A percentile compares a stretch with the other conserved stretches of the same genome.
phyloP scores from a whole-genome alignment of 2,329 filamentous ascomycete genomes.

The Lachnellula hyalina region DNA sequence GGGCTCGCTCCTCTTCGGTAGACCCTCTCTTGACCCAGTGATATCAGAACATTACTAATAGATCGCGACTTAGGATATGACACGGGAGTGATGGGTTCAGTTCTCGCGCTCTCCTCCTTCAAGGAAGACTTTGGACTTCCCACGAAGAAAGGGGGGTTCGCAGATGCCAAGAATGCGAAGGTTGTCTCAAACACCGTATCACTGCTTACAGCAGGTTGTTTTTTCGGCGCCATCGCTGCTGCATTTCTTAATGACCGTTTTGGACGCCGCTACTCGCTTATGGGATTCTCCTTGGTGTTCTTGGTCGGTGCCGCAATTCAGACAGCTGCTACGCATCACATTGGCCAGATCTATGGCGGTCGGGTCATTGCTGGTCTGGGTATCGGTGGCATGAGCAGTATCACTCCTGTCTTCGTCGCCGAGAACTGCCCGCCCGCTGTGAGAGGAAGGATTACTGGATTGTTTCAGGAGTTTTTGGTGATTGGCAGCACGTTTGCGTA shows the following conservation, averaged over 20 bases:
- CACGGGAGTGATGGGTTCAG: slow-evolving; percentile 24
- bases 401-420: slow-evolving; percentile 42
- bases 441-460: slow-evolving; percentile 35
- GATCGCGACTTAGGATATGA: slow-evolving; percentile 17
- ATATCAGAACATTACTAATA: neutral
- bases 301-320: slow-evolving; percentile 25
- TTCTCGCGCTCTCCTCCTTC: slow-evolving; percentile 22
- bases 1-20: slow-evolving; percentile 25
- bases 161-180: slow-evolving; percentile 14
- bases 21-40: neutral
- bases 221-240: slow-evolving; percentile 45
- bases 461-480: slow-evolving; percentile 35
- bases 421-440: slow-evolving; percentile 41
- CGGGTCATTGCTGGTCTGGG: slow-evolving; percentile 30
- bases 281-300: slow-evolving; percentile 39
- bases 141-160: slow-evolving; percentile 13
- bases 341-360: slow-evolving; percentile 20
- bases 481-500: slow-evolving; percentile 37
- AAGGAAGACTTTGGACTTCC: slow-evolving; percentile 23
- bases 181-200: slow-evolving; percentile 38
- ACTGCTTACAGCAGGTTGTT: slow-evolving; percentile 47
- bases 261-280: slow-evolving; percentile 42
- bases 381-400: slow-evolving; percentile 40
- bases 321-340: slow-evolving; percentile 9
- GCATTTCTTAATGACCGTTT: slow-evolving; percentile 42